A percentile compares a stretch with the other conserved stretches of the same genome.
These are phyloP conservation scores for Candida broadrunensis DNA, from an alignment of 805 yeast species.

Conservation along the genomic window DNA sequence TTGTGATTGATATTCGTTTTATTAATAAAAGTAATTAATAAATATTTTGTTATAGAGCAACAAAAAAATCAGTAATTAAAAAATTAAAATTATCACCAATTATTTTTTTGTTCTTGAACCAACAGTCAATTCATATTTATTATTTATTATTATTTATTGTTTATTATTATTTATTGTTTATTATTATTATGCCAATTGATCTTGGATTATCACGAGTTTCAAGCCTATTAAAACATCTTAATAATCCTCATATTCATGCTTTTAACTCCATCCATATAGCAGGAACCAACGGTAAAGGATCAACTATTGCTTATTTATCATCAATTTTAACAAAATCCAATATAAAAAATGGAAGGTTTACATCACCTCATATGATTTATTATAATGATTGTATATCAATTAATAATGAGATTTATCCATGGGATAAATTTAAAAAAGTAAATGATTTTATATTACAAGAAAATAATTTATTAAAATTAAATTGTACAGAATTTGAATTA, in stretches of 20 bases:
- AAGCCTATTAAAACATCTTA: slow-evolving; percentile 40
- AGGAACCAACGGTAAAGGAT: slow-evolving; percentile 97
- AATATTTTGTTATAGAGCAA: too few species aligned
- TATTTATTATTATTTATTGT: too few species aligned
- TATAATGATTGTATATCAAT: slow-evolving; percentile 76
- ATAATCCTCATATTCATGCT: slow-evolving; percentile 60
- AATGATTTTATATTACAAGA: slow-evolving; percentile 39
- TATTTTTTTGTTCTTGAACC: background rate
- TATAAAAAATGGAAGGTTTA: slow-evolving; percentile 70
- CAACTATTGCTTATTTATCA: slow-evolving; percentile 79
- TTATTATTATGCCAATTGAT: slow-evolving; percentile 35
- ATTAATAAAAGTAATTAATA: too few species aligned
- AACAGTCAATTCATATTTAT: too few species aligned
- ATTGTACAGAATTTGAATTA: slow-evolving; percentile 86
- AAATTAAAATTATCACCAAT: too few species aligned
- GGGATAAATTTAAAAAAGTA: slow-evolving; percentile 41
- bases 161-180: too few species aligned
- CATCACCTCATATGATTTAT: slow-evolving; percentile 79
- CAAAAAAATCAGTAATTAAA: too few species aligned
- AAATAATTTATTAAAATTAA: slow-evolving; percentile 42
- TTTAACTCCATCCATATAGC: slow-evolving; percentile 84
- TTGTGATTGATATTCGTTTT: too few species aligned
- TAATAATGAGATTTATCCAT: slow-evolving; percentile 54
- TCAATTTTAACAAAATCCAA: slow-evolving; percentile 53
- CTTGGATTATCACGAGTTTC: slow-evolving; percentile 34